phyloP scores from a whole-genome alignment of 1,284 basidiomycete genomes.

The Leccinum angustisporum region DNA sequence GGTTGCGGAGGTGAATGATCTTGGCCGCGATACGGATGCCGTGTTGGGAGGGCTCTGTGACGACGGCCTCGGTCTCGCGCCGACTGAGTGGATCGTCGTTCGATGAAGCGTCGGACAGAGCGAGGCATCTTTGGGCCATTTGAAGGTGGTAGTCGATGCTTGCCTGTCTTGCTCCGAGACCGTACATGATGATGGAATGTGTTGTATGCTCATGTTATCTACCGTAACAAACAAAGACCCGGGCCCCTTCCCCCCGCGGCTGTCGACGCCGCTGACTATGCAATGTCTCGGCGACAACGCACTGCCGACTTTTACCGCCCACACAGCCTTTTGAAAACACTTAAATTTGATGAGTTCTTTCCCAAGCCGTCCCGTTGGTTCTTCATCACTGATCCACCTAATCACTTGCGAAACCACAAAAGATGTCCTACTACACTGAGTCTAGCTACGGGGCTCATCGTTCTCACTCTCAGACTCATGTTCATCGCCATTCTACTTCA shows the following conservation, averaged over 20 bases:
- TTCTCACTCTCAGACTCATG: conserved; percentile 21
- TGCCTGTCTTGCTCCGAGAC: conserved; percentile 19
- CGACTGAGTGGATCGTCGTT: conserved; percentile 5
- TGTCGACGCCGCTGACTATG: conserved; percentile 10
- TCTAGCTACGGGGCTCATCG: conserved; percentile 16
- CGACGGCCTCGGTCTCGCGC: background rate
- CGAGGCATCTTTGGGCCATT: conserved; percentile 19
- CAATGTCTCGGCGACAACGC: background rate
- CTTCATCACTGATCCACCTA: background rate
- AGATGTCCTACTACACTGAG: conserved; percentile 28
- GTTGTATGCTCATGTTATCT: background rate
- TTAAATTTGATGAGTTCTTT: conserved; percentile 13
- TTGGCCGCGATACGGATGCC: conserved; percentile 25
- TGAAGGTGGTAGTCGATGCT: conserved; percentile 27
- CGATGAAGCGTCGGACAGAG: conserved; percentile 1
- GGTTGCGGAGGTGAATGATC: conserved; percentile 24
- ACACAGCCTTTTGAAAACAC: conserved; percentile 21
- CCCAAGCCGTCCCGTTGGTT: conserved; percentile 10
- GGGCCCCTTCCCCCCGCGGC: background rate
- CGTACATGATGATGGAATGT: conserved; percentile 10
- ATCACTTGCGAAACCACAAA: background rate
- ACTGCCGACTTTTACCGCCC: background rate
- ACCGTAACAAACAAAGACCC: background rate
- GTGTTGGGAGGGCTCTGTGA: conserved; percentile 6
- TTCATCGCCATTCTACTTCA: conserved; percentile 5